Conservation (phyloP, 257 asterid genomes). For the Penstemon barbatus region DNA sequence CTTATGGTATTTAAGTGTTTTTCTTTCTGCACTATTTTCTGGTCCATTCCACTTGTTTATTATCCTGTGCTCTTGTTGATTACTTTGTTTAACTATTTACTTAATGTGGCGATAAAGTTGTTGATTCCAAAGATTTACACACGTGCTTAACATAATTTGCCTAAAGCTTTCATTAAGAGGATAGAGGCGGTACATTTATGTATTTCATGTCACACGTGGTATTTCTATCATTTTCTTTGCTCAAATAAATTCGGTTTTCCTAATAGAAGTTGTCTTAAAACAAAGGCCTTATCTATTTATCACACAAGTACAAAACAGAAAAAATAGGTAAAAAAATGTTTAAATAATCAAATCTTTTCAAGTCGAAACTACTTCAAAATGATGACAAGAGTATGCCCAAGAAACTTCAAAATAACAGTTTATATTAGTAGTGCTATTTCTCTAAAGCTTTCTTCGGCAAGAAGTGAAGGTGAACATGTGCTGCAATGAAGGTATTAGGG, state of each 20-base stretch:
- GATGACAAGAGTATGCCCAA: no score
- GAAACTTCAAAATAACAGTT: no score
- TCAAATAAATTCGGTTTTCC: background rate
- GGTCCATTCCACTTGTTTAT: background rate
- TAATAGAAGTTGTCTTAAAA: background rate
- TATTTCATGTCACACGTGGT: slow-evolving; percentile 1
- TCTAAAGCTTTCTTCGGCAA: no score
- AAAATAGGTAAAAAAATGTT: background rate
- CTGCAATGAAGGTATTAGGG: background rate
- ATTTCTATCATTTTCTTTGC: background rate
- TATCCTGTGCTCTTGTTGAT: background rate
- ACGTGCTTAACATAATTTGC: background rate
- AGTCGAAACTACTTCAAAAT: background rate
- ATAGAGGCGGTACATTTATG: background rate
- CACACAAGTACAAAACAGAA: background rate
- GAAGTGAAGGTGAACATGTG: background rate
- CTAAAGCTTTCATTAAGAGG: background rate
- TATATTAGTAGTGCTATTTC: no score
- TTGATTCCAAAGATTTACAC: background rate
- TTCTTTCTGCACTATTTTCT: background rate
- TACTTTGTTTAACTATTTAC: background rate
- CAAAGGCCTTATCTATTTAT: background rate
- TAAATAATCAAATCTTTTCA: background rate
- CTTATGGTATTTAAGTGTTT: background rate
- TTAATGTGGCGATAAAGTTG: background rate